phyloP scores from a whole-genome alignment of 2,329 filamentous ascomycete genomes.

The Aspergillus caelatus region DNA sequence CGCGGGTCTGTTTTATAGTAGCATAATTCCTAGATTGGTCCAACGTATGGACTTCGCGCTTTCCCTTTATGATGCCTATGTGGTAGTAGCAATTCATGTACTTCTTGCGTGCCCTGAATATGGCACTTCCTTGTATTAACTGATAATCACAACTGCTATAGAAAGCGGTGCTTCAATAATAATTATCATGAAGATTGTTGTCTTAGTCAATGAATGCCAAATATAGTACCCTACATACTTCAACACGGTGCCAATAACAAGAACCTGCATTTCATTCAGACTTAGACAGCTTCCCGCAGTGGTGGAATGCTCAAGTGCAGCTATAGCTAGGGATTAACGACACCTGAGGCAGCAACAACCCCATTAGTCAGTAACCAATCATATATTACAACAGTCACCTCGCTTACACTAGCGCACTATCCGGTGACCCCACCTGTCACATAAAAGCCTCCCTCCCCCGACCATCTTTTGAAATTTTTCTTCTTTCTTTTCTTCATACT shows the following conservation, averaged over 20 bases:
- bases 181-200: not conserved
- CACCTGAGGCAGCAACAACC: not conserved
- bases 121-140: not conserved
- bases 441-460: slow-evolving; percentile 28
- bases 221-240: not conserved
- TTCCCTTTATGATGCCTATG: not conserved
- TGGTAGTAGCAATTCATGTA: slow-evolving; percentile 7
- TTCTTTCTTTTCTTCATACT: slow-evolving; percentile 54
- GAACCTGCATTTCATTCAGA: too few species aligned
- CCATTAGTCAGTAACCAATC: slow-evolving; percentile 8
- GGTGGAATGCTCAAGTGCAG: too few species aligned
- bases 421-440: slow-evolving; percentile 6
- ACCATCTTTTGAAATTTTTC: slow-evolving; percentile 32
- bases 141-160: not conserved
- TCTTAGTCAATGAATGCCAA: not conserved
- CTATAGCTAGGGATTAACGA: too few species aligned
- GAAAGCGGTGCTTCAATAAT: not conserved
- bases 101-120: slow-evolving; percentile 9
- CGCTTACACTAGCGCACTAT: slow-evolving; percentile 24
- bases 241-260: not conserved
- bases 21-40: slow-evolving; percentile 14
- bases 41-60: not conserved
- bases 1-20: not conserved
- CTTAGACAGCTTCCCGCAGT: not conserved
- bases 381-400: not conserved